A percentile compares a stretch with the other conserved stretches of the same genome.
Evolutionary conservation across 1,284 basidiomycete genomes (phyloP).

Genomic region (Trametes polyzona): DNA sequence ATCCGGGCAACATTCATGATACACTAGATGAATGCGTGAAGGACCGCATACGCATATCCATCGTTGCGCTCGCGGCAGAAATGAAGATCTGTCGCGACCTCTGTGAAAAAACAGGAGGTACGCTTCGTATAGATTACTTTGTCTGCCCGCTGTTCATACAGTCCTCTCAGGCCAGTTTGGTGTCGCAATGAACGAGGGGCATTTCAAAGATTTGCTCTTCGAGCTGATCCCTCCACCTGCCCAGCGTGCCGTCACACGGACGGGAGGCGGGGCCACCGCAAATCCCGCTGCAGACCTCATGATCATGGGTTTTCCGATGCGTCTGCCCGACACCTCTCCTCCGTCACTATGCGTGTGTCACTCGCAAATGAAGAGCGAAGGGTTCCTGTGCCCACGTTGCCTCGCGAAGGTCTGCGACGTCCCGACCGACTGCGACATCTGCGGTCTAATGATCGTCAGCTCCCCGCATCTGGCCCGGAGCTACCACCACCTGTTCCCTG

Average conservation of each 20-base stretch:
- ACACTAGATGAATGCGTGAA: conserved; percentile 83
- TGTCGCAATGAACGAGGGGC: conserved; percentile 96
- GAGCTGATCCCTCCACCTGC: conserved; percentile 96
- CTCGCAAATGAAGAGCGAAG: conserved; percentile 85
- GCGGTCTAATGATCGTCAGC: conserved; percentile 96
- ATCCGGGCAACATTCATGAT: conserved; percentile 96
- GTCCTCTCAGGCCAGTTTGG: conserved; percentile 78
- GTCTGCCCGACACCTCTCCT: conserved; percentile 82
- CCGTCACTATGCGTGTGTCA: conserved; percentile 93
- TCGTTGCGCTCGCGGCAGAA: conserved; percentile 93
- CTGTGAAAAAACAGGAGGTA: conserved; percentile 87
- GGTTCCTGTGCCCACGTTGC: conserved; percentile 95
- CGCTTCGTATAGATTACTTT: conserved; percentile 28
- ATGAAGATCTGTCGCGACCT: conserved; percentile 97
- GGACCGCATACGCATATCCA: conserved; percentile 87
- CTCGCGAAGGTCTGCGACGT: conserved; percentile 94
- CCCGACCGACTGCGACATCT: conserved; percentile 97
- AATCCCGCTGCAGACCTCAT: conserved; percentile 88
- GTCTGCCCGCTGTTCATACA: not conserved
- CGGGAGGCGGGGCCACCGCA: conserved; percentile 46
- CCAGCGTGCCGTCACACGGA: conserved; percentile 65
- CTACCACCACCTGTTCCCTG: conserved; percentile 94
- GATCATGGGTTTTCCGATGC: conserved; percentile 98
- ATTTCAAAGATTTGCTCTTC: conserved; percentile 94
- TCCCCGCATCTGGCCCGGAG: conserved; percentile 96